Conservation (phyloP, 208 protist genomes). For the Histomonas meleagridis region DNA sequence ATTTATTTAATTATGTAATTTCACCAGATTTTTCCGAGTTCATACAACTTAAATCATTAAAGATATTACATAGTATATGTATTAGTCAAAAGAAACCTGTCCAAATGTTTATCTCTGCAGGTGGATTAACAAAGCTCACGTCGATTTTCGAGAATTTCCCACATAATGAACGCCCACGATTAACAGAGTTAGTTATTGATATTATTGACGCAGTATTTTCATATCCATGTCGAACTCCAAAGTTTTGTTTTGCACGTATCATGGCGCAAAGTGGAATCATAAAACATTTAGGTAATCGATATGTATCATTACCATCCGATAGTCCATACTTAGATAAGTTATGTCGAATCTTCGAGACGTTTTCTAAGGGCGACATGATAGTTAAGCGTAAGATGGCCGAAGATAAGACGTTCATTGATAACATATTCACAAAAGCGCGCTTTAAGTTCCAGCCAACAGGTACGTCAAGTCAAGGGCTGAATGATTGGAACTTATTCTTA, state of each 20-base stretch:
- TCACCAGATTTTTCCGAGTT: no score
- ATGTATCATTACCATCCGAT: background rate
- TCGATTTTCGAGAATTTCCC: background rate
- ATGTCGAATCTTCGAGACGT: background rate
- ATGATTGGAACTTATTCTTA: background rate
- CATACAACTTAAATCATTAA: background rate
- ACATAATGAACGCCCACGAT: background rate
- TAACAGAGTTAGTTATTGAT: background rate
- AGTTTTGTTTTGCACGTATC: background rate
- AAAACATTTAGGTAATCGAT: background rate
- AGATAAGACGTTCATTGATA: background rate
- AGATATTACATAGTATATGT: background rate
- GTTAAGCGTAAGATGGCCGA: background rate
- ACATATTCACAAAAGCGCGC: background rate
- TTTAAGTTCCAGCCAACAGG: background rate
- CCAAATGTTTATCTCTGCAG: conserved; percentile 16
- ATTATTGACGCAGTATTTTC: background rate
- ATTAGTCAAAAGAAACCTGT: background rate
- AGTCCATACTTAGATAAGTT: background rate
- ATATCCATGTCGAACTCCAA: background rate
- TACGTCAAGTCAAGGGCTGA: background rate
- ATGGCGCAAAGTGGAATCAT: background rate
- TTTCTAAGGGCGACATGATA: background rate
- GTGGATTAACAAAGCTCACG: background rate
- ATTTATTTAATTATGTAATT: background rate